A percentile compares a stretch with the other conserved stretches of the same genome.
These are phyloP conservation scores for Novymonas esmeraldas DNA, from an alignment of 208 protist species.

Conservation along the genomic window DNA sequence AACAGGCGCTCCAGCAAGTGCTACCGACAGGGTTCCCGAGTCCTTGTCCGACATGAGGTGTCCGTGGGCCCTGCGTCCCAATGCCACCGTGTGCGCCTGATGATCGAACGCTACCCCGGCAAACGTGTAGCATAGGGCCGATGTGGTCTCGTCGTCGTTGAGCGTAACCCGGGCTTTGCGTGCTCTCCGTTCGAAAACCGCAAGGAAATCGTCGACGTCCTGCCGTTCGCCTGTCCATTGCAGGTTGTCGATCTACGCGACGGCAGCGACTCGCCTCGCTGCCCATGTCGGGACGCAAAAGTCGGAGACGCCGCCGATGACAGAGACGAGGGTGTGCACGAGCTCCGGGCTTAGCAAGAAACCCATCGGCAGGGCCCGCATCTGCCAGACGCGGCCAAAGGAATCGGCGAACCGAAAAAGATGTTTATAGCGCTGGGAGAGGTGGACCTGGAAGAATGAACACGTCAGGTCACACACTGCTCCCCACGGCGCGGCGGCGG, in stretches of 20 bases:
- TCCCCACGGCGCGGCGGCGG: conserved; percentile 2
- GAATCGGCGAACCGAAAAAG: conserved; percentile 11
- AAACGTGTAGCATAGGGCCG: too few species aligned
- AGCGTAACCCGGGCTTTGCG: conserved; percentile 10
- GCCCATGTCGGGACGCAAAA: conserved; percentile 7
- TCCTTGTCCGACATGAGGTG: too few species aligned
- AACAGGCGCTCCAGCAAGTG: too few species aligned
- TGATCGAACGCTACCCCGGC: too few species aligned
- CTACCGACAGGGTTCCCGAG: too few species aligned
- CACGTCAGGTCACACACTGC: conserved; percentile 18
- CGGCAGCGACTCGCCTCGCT: neutral
- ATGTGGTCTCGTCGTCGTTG: conserved; percentile 12
- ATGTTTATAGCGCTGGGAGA: conserved; percentile 2
- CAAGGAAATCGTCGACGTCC: conserved; percentile 1
- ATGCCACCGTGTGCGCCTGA: too few species aligned
- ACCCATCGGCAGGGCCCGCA: conserved; percentile 11
- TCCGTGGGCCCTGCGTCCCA: too few species aligned
- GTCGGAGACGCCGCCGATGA: neutral
- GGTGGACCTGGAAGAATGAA: conserved; percentile 17
- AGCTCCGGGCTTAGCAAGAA: conserved; percentile 13
- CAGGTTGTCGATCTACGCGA: conserved; percentile 22
- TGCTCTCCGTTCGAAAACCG: neutral
- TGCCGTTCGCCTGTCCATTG: conserved; percentile 8
- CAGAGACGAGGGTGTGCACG: conserved; percentile 10
- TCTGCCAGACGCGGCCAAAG: conserved; percentile 11